Percentiles rank a stretch among this genome's conserved stretches.
These are phyloP conservation scores for Ceratobasidium sp. DNA, from an alignment of 1,284 basidiomycete genomes.

Conservation along the genomic window DNA sequence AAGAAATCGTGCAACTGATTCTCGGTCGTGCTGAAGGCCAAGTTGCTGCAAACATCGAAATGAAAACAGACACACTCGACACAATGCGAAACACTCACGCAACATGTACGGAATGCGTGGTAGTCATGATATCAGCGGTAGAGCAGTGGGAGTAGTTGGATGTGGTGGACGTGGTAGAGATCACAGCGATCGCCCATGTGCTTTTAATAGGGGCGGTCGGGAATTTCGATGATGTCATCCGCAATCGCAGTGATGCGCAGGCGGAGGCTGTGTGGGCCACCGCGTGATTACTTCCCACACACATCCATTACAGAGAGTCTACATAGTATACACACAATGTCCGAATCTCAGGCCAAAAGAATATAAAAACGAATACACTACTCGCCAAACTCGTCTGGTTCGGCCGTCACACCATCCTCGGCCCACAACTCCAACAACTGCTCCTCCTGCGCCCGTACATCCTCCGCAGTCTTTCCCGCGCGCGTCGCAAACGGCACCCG, in stretches of 20 bases:
- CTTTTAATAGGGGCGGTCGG: slow-evolving; percentile 1
- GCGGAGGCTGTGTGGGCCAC: no score
- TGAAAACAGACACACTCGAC: no score
- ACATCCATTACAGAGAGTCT: neutral
- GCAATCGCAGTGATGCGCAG: neutral
- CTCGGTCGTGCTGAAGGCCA: slow-evolving; percentile 66
- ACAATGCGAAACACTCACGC: slow-evolving; percentile 9
- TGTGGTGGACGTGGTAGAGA: slow-evolving; percentile 26
- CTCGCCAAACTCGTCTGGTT: slow-evolving; percentile 56
- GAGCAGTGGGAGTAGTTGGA: no score
- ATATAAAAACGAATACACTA: slow-evolving; percentile 12
- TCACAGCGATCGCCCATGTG: slow-evolving; percentile 17
- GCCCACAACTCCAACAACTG: slow-evolving; percentile 82
- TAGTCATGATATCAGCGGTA: slow-evolving; percentile 9
- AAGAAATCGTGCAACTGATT: slow-evolving; percentile 75
- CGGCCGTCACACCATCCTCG: slow-evolving; percentile 75
- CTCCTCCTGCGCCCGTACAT: slow-evolving; percentile 63
- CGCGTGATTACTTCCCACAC: neutral
- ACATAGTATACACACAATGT: slow-evolving; percentile 22
- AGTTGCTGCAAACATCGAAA: slow-evolving; percentile 49
- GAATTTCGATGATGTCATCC: slow-evolving; percentile 18
- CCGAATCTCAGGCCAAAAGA: slow-evolving; percentile 15
- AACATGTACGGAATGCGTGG: slow-evolving; percentile 38
- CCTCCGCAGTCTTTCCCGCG: slow-evolving; percentile 65
- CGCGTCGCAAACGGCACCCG: slow-evolving; percentile 68